Base-by-base conservation (phyloP, 495 filamentous ascomycete genomes). In the Penicillium paxilli region DNA sequence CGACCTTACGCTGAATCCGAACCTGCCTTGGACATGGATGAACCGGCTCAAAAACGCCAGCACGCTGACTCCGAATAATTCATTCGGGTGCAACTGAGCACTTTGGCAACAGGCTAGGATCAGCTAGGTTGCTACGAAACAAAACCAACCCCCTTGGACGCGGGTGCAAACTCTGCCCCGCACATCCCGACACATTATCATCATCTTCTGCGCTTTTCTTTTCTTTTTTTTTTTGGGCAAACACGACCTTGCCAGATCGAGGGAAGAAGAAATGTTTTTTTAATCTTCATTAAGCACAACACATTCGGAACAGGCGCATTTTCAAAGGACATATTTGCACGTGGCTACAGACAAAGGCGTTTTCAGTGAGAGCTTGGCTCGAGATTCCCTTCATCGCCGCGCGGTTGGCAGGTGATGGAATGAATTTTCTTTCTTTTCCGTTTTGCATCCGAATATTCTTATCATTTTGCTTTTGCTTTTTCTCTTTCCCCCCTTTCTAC, bases 21-120 rank as follows among this genome's bases (percentile, higher is more conserved):
- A 12, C 47, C 49, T 33, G 19, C 49, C 4, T 45, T 11, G 8
- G 16, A 17, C 4, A 20, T 7, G 2, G 46, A 53, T 5, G 50
- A 57, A 26, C 58, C 38, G 45, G 58, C 54, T 28, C 50, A 46
- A 10, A 61, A 61, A 47, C 54, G 58, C 26, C 58, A 47, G 42
- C 41, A 54, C 44, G 50, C 42, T 12, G 25, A 51, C 24, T 47
- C 49, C 40, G 50, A 50, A 49, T 57, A 53, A 57, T 11, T 21
- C 35, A 28, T n/a, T n/a, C n/a, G n/a, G n/a, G n/a, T n/a, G n/a
- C n/a, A n/a, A n/a, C n/a, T n/a, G n/a, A n/a, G 30, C 10, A 14
- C 10, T 3, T 32, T 32, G 3, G n/a, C n/a, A n/a, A n/a, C n/a
- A n/a, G n/a, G 25, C 25, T 28, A 28, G 4, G 25, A 10, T 10